Conservation (phyloP, 768 basidiomycete genomes). For the Mycena polygramma region DNA sequence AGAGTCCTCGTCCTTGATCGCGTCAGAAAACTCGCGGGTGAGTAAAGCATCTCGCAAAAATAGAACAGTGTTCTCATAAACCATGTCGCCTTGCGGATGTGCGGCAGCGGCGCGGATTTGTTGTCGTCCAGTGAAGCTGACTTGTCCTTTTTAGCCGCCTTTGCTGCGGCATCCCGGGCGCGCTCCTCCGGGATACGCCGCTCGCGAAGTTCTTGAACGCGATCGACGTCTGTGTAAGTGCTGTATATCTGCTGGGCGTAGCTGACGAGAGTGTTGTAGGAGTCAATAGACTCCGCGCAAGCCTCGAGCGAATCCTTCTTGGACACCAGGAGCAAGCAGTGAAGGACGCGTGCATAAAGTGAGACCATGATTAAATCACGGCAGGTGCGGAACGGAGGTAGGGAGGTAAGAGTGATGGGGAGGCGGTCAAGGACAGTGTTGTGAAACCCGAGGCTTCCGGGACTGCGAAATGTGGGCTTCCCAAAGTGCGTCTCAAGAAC, state of each 20-base stretch:
- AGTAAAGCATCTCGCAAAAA: slow-evolving; percentile 45
- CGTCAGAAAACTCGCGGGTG: slow-evolving; percentile 43
- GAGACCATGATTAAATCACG: slow-evolving; percentile 46
- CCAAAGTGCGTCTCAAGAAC: slow-evolving; percentile 37
- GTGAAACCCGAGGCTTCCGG: slow-evolving; percentile 36
- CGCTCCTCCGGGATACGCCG: slow-evolving; percentile 21
- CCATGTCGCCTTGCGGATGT: slow-evolving; percentile 37
- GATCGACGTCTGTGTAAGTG: slow-evolving; percentile 27
- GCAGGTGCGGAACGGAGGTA: slow-evolving; percentile 45
- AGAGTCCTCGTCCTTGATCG: slow-evolving; percentile 46
- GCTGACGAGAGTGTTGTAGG: slow-evolving; percentile 15
- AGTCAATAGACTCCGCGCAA: neutral
- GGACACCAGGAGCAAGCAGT: slow-evolving; percentile 42
- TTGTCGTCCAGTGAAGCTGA: too few species aligned
- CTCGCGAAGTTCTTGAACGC: slow-evolving; percentile 31
- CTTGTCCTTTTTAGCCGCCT: slow-evolving; percentile 1
- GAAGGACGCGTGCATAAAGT: slow-evolving; percentile 44
- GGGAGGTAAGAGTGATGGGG: slow-evolving; percentile 42
- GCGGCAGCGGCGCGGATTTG: neutral
- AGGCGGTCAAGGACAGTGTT: slow-evolving; percentile 39
- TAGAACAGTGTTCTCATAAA: slow-evolving; percentile 43
- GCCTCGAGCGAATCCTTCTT: slow-evolving; percentile 23
- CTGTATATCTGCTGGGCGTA: slow-evolving; percentile 18
- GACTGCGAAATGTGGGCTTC: slow-evolving; percentile 28
- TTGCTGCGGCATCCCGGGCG: neutral